Conservation (phyloP, 257 asterid genomes). For the Solanum boliviense region DNA sequence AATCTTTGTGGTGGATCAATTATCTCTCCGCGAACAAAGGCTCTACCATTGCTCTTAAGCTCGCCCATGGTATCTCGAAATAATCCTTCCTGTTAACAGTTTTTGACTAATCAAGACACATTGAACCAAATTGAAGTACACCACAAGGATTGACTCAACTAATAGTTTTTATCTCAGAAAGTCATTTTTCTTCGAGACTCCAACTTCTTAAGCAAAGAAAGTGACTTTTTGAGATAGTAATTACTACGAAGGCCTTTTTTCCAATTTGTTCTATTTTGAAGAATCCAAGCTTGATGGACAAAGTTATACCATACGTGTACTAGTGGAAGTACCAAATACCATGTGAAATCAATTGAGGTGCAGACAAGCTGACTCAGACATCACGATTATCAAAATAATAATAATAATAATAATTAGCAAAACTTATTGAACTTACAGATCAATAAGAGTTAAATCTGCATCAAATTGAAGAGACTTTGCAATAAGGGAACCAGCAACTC, state of each 20-base stretch:
- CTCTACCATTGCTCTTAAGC: constrained; percentile 72
- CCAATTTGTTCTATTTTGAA: no score
- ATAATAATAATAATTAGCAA: no score
- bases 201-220: no score
- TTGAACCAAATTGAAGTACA: neutral
- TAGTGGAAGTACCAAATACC: no score
- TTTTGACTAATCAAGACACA: neutral
- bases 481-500: constrained; percentile 75
- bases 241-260: neutral
- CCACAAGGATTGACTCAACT: neutral
- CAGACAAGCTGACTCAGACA: neutral
- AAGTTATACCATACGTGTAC: neutral
- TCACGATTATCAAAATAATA: no score
- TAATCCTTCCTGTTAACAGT: constrained; percentile 61
- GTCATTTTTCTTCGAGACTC: no score
- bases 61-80: constrained; percentile 87
- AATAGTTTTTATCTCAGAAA: no score
- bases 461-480: constrained; percentile 73
- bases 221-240: no score
- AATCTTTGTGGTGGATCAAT: constrained; percentile 63
- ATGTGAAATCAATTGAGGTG: neutral
- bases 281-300: no score
- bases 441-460: constrained; percentile 75
- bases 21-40: constrained; percentile 69
- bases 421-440: constrained; percentile 34